These are phyloP conservation scores for Diplotaxis tenuifolia DNA, from an alignment of 345 rosid species.

Conservation along the genomic window DNA sequence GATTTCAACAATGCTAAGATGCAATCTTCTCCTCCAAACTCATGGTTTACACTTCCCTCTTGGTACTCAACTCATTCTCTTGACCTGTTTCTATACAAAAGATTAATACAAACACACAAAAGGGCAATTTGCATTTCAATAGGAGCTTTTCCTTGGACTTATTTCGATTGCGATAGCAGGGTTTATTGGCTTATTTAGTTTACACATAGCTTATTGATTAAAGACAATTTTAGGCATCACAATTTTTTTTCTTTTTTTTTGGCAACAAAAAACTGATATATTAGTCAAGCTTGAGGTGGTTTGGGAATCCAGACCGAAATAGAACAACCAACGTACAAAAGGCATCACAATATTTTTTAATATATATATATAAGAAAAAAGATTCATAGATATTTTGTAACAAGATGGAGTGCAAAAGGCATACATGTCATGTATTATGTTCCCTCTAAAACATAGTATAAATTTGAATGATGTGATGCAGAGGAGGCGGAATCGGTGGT, in stretches of 20 bases:
- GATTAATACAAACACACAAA: not conserved
- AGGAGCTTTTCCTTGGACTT: not conserved
- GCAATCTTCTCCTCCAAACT: slow-evolving; percentile 31
- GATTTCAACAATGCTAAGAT: slow-evolving; percentile 9
- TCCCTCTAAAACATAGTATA: not conserved
- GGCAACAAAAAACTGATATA: too few relatives aligned
- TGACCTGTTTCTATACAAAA: not conserved
- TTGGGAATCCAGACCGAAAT: too few relatives aligned
- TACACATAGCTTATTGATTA: not conserved
- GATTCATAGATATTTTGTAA: too few relatives aligned
- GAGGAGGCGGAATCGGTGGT: slow-evolving; percentile 48
- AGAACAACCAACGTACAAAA: too few relatives aligned
- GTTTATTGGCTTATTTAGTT: slow-evolving; percentile 2
- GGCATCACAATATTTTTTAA: not conserved
- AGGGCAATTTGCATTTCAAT: not conserved
- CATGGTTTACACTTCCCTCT: slow-evolving; percentile 29
- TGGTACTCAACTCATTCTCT: slow-evolving; percentile 38
- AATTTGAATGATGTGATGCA: slow-evolving; percentile 13
- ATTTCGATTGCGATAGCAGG: slow-evolving; percentile 43
- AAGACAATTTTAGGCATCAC: not conserved
- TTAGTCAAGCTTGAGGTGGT: too few relatives aligned
- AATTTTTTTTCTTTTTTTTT: not conserved
- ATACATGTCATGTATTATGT: not conserved
- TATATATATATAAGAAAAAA: too few relatives aligned
- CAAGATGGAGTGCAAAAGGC: not conserved